Percentiles rank a stretch among this genome's conserved stretches.
These are phyloP conservation scores for Noccaea bulbosa DNA, from an alignment of 345 rosid species.

Conservation along the genomic window DNA sequence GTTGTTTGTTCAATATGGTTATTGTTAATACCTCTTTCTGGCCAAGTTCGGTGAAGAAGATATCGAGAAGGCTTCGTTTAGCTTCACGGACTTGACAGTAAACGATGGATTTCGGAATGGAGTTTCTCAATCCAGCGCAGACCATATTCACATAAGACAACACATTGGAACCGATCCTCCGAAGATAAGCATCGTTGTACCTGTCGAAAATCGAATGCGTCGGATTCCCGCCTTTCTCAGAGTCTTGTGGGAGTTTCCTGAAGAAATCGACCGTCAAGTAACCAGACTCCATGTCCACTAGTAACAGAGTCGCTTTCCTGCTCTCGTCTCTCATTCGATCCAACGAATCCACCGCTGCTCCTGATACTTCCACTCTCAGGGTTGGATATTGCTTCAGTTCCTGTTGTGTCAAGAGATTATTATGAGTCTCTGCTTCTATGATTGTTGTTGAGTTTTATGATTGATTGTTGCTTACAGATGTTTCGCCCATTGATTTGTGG, in stretches of 20 bases:
- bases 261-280: conserved; percentile 95
- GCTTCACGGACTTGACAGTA: conserved; percentile 97
- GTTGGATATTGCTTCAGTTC: conserved; percentile 94
- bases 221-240: conserved; percentile 96
- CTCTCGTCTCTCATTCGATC: conserved; percentile 96
- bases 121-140: conserved; percentile 71
- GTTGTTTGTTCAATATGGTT: conserved; percentile 2
- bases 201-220: conserved; percentile 87
- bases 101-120: conserved; percentile 91
- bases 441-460: conserved; percentile 2
- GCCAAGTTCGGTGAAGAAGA: conserved; percentile 87
- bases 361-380: conserved; percentile 79
- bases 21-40: conserved; percentile 63
- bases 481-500: conserved; percentile 73
- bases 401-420: conserved; percentile 41
- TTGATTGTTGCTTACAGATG: conserved; percentile 52
- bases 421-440: not conserved
- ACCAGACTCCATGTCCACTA: conserved; percentile 92
- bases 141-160: conserved; percentile 85
- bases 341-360: conserved; percentile 80
- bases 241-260: conserved; percentile 94
- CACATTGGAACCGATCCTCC: conserved; percentile 81
- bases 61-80: conserved; percentile 84
- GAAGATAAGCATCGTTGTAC: conserved; percentile 85
- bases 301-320: conserved; percentile 80